Conservation (phyloP, 2,329 filamentous ascomycete species). For the Colletotrichum sp. region DNA sequence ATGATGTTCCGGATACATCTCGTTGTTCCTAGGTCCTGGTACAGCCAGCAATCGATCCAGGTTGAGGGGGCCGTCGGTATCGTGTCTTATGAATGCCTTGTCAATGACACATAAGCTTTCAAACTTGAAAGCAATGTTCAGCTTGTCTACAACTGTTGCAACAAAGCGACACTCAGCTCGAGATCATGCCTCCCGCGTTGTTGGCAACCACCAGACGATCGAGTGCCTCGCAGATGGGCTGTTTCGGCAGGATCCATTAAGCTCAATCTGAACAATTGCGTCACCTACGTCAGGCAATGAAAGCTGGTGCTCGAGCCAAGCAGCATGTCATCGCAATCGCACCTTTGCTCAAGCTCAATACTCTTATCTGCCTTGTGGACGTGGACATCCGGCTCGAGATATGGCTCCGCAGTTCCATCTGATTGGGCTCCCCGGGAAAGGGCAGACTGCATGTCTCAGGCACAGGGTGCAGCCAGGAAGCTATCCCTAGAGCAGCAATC, state of each 20-base stretch:
- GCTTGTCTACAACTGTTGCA: neutral
- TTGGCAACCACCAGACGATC: neutral
- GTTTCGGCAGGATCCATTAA: neutral
- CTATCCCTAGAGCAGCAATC: neutral
- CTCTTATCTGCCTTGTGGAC: neutral
- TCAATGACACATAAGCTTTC: neutral
- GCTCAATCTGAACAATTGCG: neutral
- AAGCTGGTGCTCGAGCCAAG: neutral
- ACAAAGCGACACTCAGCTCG: neutral
- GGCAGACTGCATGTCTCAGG: neutral
- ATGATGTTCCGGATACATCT: neutral
- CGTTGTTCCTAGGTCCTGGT: neutral
- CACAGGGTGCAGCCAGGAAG: neutral
- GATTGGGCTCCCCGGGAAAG: neutral
- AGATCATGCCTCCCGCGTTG: neutral
- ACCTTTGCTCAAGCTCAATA: neutral
- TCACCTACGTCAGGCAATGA: neutral
- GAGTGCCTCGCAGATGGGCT: neutral
- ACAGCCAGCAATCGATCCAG: neutral
- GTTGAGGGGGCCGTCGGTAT: neutral
- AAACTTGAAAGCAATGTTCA: neutral
- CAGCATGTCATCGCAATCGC: neutral
- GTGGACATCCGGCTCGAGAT: neutral
- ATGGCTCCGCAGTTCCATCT: neutral
- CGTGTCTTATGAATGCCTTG: neutral